Evolutionary conservation across 2,329 filamentous ascomycete genomes (phyloP).

Genomic region (Drechslerella stenobrocha): DNA sequence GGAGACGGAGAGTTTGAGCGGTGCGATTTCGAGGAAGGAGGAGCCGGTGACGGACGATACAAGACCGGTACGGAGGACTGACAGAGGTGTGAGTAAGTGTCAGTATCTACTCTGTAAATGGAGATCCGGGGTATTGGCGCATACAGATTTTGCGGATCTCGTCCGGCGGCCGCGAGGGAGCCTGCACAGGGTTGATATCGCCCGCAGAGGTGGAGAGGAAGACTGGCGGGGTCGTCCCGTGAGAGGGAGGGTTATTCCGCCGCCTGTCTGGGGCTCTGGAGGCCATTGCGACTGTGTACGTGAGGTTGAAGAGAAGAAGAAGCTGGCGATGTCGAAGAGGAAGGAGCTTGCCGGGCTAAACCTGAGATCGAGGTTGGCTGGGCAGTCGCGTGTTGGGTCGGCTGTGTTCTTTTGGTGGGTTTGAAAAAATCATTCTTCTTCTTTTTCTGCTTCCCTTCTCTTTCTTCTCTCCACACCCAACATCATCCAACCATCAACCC

Average conservation of each 20-base stretch:
- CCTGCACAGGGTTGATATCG: slow-evolving; percentile 12
- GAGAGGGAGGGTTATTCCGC: slow-evolving; percentile 83
- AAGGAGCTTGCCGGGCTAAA: no score
- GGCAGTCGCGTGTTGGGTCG: slow-evolving; percentile 25
- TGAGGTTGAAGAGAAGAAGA: slow-evolving; percentile 4
- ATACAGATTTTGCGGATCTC: slow-evolving; percentile 83
- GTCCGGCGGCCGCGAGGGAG: slow-evolving; percentile 62
- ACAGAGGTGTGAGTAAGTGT: not conserved
- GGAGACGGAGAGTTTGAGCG: slow-evolving; percentile 86
- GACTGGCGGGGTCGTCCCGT: slow-evolving; percentile 73
- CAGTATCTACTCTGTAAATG: slow-evolving; percentile 11
- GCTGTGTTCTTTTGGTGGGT: slow-evolving; percentile 33
- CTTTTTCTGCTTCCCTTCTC: slow-evolving; percentile 12
- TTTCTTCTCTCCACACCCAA: slow-evolving; percentile 11
- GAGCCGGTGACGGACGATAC: slow-evolving; percentile 93
- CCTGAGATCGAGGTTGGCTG: slow-evolving; percentile 22
- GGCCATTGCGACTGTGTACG: slow-evolving; percentile 25
- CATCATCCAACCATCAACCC: slow-evolving; percentile 4
- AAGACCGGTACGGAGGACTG: slow-evolving; percentile 71
- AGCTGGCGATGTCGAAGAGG: not conserved
- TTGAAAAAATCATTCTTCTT: slow-evolving; percentile 19
- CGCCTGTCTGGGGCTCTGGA: slow-evolving; percentile 68
- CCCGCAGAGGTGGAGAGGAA: slow-evolving; percentile 62
- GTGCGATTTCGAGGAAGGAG: slow-evolving; percentile 73
- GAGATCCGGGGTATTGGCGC: slow-evolving; percentile 1